Percentiles rank a stretch among this genome's conserved stretches.
phyloP scores from a whole-genome alignment of 768 basidiomycete genomes.

The Vishniacozyma victoriae region DNA sequence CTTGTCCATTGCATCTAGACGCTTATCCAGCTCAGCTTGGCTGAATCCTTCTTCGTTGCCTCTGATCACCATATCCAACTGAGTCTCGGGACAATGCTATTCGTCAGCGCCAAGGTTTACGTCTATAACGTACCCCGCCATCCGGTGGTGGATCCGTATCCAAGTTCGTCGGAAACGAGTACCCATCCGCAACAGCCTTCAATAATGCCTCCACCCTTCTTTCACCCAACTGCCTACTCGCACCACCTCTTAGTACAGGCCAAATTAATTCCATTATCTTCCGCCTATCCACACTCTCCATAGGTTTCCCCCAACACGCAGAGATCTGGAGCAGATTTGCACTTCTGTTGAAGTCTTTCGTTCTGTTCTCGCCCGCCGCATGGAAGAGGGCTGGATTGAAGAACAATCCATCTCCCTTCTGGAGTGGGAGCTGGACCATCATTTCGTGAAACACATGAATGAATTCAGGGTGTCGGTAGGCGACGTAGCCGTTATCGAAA shows the following conservation, averaged over 20 bases:
- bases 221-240: too few species aligned
- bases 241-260: slow-evolving; percentile 5
- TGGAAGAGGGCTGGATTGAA: slow-evolving; percentile 21
- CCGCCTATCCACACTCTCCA: slow-evolving; percentile 7
- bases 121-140: slow-evolving; percentile 1
- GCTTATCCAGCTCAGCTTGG: not conserved
- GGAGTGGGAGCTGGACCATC: slow-evolving; percentile 10
- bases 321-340: slow-evolving; percentile 14
- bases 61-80: not conserved
- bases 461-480: slow-evolving; percentile 7
- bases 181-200: slow-evolving; percentile 1
- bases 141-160: slow-evolving; percentile 3
- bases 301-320: not conserved
- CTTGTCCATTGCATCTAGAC: not conserved
- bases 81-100: slow-evolving; percentile 5
- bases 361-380: slow-evolving; percentile 8
- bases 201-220: not conserved
- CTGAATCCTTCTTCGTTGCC: not conserved
- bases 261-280: slow-evolving; percentile 5
- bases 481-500: slow-evolving; percentile 11
- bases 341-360: not conserved
- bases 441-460: not conserved
- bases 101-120: not conserved
- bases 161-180: slow-evolving; percentile 4
- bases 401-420: slow-evolving; percentile 14